Evolutionary conservation across 106 monocot species (phyloP), one percentile per base, ranked within the genome.

Genomic region (Platanthera zijinensis): DNA sequence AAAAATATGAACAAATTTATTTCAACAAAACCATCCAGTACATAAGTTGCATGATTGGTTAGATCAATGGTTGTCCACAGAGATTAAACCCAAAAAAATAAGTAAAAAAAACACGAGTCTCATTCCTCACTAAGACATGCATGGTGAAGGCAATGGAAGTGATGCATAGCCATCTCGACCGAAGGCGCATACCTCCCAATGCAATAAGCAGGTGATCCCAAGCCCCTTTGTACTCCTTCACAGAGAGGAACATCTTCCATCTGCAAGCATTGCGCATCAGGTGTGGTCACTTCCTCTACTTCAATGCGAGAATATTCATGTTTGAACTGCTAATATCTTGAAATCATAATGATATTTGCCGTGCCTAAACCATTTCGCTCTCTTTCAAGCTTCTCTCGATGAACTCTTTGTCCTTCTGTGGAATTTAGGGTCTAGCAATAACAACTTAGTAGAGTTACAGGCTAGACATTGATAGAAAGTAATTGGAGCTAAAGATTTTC

Each of bases 161-260:
- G 95, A 78, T 95, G 92, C 95, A 95, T 92, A 52, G 95, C 95
- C 80, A 74, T 85, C 74, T 95, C 95, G 64, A 95, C 86, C 0
- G 71, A 81, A 48, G 95, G 95, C 1, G 90, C 86, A 74, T 95
- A 95, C 82, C 95, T 83, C 3, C 95, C 95, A 49, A 63, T 77
- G 75, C 49, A n/a, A 50, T 90, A 95, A 70, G 86, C 92, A 66
- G 88, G 95, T 47, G 95, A 95, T 71, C 88, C 89, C 52, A 95
- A 78, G 46, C 95, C 95, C 61, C 80, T 88, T 69, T 95, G 95
- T 10, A 95, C 95, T 80, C 85, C n/a, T n/a, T n/a, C 92, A 81
- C 95, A 95, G 8, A 95, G 76, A 11, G 52, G 80, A 52, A 95
- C 82, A 75, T 95, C 95, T 85, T 95, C 90, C 12, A 95, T 82